Conservation (phyloP, 2,329 filamentous ascomycete genomes). For the Talaromyces albobiverticillius region DNA sequence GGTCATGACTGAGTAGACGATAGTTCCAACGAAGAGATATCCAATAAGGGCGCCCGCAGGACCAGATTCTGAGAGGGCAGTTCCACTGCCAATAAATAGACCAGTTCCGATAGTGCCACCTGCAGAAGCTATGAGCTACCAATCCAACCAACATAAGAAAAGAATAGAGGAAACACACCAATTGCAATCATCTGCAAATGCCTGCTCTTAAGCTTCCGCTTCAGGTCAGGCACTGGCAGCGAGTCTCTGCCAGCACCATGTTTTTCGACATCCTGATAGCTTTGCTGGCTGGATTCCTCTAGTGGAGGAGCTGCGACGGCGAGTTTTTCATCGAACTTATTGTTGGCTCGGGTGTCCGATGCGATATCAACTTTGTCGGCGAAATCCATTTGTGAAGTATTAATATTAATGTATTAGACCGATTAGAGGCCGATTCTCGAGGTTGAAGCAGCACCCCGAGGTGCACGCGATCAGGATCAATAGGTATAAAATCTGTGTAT, state of each 20-base stretch:
- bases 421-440: no score
- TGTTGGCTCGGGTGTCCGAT: neutral
- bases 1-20: conserved; percentile 74
- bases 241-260: conserved; percentile 45
- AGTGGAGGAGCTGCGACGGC: neutral
- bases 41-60: conserved; percentile 66
- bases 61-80: conserved; percentile 60
- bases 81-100: conserved; percentile 67
- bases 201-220: conserved; percentile 75
- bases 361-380: conserved; percentile 5
- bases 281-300: conserved; percentile 5
- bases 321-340: conserved; percentile 5
- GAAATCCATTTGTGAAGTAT: neutral
- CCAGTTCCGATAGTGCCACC: conserved; percentile 69
- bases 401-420: no score
- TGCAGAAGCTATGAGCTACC: conserved; percentile 16
- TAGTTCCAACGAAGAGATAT: conserved; percentile 66
- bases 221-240: conserved; percentile 62
- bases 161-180: conserved; percentile 58
- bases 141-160: neutral
- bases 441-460: neutral
- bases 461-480: neutral
- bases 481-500: no score
- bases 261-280: conserved; percentile 33
- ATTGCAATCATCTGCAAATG: conserved; percentile 99